Base-by-base conservation (phyloP, 225 moss, liverwort and hornwort species). In the Straminergon stramineum region DNA sequence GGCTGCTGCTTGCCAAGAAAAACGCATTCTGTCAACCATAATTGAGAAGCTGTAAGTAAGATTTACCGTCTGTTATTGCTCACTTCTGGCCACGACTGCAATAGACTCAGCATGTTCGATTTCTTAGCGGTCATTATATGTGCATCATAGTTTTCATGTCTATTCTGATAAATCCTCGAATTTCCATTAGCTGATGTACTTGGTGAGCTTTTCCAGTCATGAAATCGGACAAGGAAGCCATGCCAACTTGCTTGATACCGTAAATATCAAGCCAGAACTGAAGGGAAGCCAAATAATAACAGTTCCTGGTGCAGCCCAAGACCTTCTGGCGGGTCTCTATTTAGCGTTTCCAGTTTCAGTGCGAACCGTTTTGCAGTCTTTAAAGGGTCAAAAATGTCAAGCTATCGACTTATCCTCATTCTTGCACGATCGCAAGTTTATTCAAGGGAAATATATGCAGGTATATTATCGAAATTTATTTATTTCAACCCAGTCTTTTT, bases 31-130 rank as follows among this genome's bases (percentile, higher is more conserved):
- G 82, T 90, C 93, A 88, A 91, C 94, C 84, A 94, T 99, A 89
- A 90, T 97, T 83, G 93, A 96, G 89, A 91, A 96, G 79, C 93
- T 99, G 98, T 99, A 95, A 96, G 98, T 98, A 94, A 94, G 53
- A 73, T 86, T 81, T 69, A 67, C 82, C 88, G 81, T 88, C 88
- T 67, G 52, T 62, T 63, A 22, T 84, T 86, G 56, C 84, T 86
- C 83, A 66, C 61, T 63, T 86, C 74, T 90, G 70, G 74, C 65
- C 65, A 88, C 17, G 83, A 90, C 75, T 83, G 82, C 84, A 75
- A 55, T 81, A 78, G 77, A 61, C 22, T 34, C 41, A 69, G 32
- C 82, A 52, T 88, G 60, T 66, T 85, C 52, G 58, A 85, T 43
- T 68, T 85, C 52, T 65, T 64, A 57, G 76, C 41, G 57, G 75